Evolutionary conservation across 2,329 filamentous ascomycete species (phyloP), one percentile per base, ranked within the genome.

Genomic region (Cercospora janseana): DNA sequence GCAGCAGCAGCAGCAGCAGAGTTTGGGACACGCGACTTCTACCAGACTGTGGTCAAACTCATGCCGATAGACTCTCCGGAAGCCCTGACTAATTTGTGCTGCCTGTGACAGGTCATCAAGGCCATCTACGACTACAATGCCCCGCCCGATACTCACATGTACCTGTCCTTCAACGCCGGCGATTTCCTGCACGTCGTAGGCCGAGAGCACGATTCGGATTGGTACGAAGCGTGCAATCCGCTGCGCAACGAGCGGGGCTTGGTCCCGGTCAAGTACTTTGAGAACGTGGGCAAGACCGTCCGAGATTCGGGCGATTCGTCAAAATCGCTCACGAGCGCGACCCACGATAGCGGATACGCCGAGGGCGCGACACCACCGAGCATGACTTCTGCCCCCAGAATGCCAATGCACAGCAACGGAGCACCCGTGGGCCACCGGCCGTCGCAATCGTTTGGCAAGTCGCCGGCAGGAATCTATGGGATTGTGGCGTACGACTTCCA

Each of bases 171-270:
- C 72, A 89, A 85, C 59, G 87, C 89, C 68, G 93, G 93, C 66
- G 93, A 98, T 70, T 98, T 97, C 71, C 93, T 98, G 69, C 92
- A 97, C 75, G 93, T 98, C 58, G 92, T 97, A 70, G 89, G 88
- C 64, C 86, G 92, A 70, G 93, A 97, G 74, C 86, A 96, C 76
- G 92, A 97, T 69, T 75, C 77, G 31, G 89, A 96, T 68, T 98
- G 93, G 92, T 98, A 96, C 78, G 93, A 97, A 73, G 93, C 92
- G 49, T 97, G 90, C 78, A 98, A 98, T 68, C 93, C 93, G 54
- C 78, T 95, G 59, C 89, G 87, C 64, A 86, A 86, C 71, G 88
- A 89, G 43, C 84, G 90, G 60, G 93, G 93, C 55, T 80, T 98
- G 54, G 93, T 98, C 35, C 93, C 93, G 6, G 93, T 96, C 51